Base-by-base conservation (phyloP, 129 eudicot species). In the Centella asiatica region DNA sequence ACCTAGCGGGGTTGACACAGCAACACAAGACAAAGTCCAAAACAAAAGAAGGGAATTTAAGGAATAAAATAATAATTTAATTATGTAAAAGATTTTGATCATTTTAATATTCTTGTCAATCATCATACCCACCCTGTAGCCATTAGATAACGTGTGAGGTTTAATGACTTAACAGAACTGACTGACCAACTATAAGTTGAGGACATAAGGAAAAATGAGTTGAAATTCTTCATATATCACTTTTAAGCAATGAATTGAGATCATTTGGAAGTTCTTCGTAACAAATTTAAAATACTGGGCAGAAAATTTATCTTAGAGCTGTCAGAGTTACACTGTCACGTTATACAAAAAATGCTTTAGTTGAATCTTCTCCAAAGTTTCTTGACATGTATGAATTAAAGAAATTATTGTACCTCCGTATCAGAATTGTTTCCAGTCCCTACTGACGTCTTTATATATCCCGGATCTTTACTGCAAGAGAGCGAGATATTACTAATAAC, bases 381-480 rank as follows among this genome's bases (percentile, higher is more conserved):
- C 32, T 32, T 20, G 42, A 24, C 6, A 32, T 18, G 20, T 51
- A 29, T 4, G 8, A 18, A 31, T n/a, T 55, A 7, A 29, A 52
- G 44, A 31, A 22, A 22, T 29, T 26, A 1, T 28, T 42, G 20
- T 79, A 90, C 98, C 90, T 90, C 85, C 1, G 69, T 62, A 55
- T 77, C 90, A 55, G 74, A 64, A 55, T 62, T 60, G 62, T 67
- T 65, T 40, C 55, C 65, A 3, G 44, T 59, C 54, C 74, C 79
- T 63, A 68, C 68, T 12, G 79, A 69, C 5, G 58, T 75, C 67
- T 81, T 79, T 37, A 90, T 66, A 62, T 78, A 90, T 34, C 98
- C 94, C 31, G 98, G 98, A 74, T 90, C 94, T 82, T 84, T 84
- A 63, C 98, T 90, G 95, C 73, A 79, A 66, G 60, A 67, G 60